Percentiles rank a stretch among this genome's conserved stretches.
These are phyloP conservation scores for Gracilariopsis chorda DNA, from an alignment of 23 red algal species.

Conservation along the genomic window DNA sequence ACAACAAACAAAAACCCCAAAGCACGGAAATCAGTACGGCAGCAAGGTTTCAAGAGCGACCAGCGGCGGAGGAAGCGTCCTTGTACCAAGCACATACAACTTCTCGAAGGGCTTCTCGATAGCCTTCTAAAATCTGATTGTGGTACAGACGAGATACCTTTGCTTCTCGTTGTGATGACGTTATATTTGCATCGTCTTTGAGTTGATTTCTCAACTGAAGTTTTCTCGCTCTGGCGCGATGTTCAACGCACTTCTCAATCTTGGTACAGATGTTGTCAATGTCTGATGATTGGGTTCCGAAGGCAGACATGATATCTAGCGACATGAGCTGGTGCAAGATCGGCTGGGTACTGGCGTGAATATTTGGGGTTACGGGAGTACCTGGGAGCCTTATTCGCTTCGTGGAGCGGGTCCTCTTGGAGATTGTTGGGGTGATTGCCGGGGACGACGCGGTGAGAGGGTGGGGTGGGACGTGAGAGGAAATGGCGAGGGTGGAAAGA, in stretches of 20 bases:
- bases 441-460: neutral
- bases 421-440: neutral
- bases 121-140: neutral
- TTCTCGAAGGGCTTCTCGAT: neutral
- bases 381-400: neutral
- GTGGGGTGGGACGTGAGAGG: neutral
- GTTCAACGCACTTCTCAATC: neutral
- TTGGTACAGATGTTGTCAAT: neutral
- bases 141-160: conserved; percentile 11
- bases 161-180: conserved; percentile 6
- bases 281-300: neutral
- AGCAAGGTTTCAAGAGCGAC: too few species aligned
- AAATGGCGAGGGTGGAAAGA: neutral
- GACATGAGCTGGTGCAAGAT: neutral
- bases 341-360: neutral
- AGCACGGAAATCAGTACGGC: too few species aligned
- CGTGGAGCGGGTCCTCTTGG: neutral
- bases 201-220: neutral
- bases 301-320: neutral
- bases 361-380: neutral
- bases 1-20: too few species aligned
- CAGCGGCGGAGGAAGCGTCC: neutral
- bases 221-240: neutral
- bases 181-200: neutral
- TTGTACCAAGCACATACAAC: neutral